These are phyloP conservation scores for Fusarium sp. DNA, from an alignment of 2,329 filamentous ascomycete species.

Conservation along the genomic window DNA sequence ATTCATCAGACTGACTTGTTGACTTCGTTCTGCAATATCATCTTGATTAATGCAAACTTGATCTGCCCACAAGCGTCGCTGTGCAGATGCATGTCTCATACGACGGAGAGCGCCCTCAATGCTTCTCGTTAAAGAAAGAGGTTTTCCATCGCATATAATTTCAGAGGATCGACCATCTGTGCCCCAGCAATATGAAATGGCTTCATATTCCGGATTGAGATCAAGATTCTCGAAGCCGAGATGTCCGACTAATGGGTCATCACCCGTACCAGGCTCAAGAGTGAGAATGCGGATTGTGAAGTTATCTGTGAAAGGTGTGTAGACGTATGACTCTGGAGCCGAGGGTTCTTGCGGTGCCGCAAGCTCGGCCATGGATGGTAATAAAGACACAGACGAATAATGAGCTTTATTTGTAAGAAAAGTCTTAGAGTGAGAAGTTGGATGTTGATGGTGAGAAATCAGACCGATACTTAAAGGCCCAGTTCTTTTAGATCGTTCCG, in stretches of 20 bases:
- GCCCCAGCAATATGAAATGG: conserved; percentile 56
- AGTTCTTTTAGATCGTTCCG: conserved; percentile 20
- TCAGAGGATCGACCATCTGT: conserved; percentile 37
- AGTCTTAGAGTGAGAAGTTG: not conserved
- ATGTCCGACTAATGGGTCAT: conserved; percentile 47
- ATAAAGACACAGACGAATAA: conserved; percentile 14
- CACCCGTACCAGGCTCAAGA: conserved; percentile 46
- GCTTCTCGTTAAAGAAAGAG: conserved; percentile 48
- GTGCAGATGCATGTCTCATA: conserved; percentile 42
- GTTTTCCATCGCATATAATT: conserved; percentile 42
- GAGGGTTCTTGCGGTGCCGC: not conserved
- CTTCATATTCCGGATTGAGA: conserved; percentile 46
- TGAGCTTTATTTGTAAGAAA: not conserved
- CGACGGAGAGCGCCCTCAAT: conserved; percentile 50
- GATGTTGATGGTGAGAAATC: not conserved
- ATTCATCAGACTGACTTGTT: conserved; percentile 56
- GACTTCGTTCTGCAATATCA: conserved; percentile 51
- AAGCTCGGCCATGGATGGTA: conserved; percentile 34
- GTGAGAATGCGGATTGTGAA: conserved; percentile 51
- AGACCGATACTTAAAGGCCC: conserved; percentile 11
- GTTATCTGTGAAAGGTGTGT: conserved; percentile 37
- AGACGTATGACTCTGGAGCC: conserved; percentile 32
- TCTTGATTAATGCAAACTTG: conserved; percentile 58
- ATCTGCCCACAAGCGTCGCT: conserved; percentile 55
- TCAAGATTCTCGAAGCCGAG: conserved; percentile 46